Evolutionary conservation across 73 alveolate genomes (phyloP).

Genomic region (Blepharisma japonicum): DNA sequence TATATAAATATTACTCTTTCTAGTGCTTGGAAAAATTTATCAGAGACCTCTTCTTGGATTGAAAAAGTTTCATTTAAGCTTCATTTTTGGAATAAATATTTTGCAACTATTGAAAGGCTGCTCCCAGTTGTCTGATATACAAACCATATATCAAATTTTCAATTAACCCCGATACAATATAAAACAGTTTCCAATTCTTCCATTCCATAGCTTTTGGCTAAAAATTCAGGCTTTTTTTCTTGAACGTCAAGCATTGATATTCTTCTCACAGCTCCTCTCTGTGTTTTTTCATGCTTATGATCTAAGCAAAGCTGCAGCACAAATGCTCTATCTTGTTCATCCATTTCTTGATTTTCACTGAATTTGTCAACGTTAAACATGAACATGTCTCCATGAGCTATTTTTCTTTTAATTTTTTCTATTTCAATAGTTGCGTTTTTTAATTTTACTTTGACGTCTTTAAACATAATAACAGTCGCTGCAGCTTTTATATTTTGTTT

Average conservation of each 20-base stretch:
- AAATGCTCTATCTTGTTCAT: background rate
- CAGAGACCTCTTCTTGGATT: background rate
- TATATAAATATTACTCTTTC: background rate
- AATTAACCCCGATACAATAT: background rate
- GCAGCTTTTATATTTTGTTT: background rate
- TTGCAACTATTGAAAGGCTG: background rate
- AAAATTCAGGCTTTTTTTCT: background rate
- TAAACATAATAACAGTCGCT: background rate
- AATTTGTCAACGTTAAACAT: background rate
- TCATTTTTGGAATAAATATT: background rate
- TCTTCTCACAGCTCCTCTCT: background rate
- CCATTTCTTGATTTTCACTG: background rate
- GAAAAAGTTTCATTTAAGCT: background rate
- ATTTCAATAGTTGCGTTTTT: background rate
- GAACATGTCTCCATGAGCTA: background rate
- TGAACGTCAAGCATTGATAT: background rate
- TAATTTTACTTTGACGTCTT: background rate
- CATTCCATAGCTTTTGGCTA: background rate
- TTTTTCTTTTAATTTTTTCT: background rate
- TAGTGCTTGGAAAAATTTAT: background rate
- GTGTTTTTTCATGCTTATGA: background rate
- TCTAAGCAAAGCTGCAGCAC: background rate
- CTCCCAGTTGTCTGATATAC: background rate
- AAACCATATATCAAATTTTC: background rate
- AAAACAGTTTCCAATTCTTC: background rate